These are phyloP conservation scores for Excoecaria agallocha DNA, from an alignment of 345 rosid genomes.

Conservation along the genomic window DNA sequence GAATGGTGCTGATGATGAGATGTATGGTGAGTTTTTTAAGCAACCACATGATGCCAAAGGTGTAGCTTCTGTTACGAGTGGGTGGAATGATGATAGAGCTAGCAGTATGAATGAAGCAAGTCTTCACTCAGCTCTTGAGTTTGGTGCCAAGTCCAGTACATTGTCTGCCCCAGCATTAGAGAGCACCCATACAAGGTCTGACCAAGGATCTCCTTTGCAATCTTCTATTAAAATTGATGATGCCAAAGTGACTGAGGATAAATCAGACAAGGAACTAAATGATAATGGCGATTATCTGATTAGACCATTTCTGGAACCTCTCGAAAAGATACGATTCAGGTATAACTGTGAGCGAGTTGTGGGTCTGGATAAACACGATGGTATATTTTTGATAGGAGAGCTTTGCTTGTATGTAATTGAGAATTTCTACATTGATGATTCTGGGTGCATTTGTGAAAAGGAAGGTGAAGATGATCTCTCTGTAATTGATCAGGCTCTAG, in stretches of 20 bases:
- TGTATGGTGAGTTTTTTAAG: slow-evolving; percentile 59
- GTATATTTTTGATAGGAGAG: slow-evolving; percentile 93
- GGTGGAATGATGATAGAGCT: slow-evolving; percentile 81
- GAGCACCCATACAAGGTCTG: slow-evolving; percentile 68
- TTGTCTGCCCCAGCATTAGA: slow-evolving; percentile 72
- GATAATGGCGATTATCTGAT: slow-evolving; percentile 97
- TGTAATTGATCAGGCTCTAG: slow-evolving; percentile 97
- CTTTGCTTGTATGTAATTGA: slow-evolving; percentile 85
- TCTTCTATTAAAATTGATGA: slow-evolving; percentile 68
- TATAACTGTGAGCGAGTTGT: slow-evolving; percentile 97
- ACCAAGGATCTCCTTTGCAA: slow-evolving; percentile 70
- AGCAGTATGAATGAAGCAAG: slow-evolving; percentile 93
- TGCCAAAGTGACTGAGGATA: slow-evolving; percentile 55
- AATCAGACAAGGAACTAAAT: slow-evolving; percentile 76
- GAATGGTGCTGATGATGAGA: slow-evolving; percentile 43
- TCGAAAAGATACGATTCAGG: slow-evolving; percentile 82
- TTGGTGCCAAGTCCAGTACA: slow-evolving; percentile 78
- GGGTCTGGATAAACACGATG: slow-evolving; percentile 98
- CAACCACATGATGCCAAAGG: slow-evolving; percentile 52
- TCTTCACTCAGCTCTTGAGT: slow-evolving; percentile 94
- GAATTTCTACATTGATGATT: slow-evolving; percentile 78
- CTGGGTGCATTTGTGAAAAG: slow-evolving; percentile 92
- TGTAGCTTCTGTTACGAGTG: slow-evolving; percentile 59
- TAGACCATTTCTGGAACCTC: slow-evolving; percentile 94
- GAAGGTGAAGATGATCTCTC: slow-evolving; percentile 95